A percentile compares a stretch with the other conserved stretches of the same genome.
Evolutionary conservation across 257 asterid genomes (phyloP).

Genomic region (Solanum tarapatanum): DNA sequence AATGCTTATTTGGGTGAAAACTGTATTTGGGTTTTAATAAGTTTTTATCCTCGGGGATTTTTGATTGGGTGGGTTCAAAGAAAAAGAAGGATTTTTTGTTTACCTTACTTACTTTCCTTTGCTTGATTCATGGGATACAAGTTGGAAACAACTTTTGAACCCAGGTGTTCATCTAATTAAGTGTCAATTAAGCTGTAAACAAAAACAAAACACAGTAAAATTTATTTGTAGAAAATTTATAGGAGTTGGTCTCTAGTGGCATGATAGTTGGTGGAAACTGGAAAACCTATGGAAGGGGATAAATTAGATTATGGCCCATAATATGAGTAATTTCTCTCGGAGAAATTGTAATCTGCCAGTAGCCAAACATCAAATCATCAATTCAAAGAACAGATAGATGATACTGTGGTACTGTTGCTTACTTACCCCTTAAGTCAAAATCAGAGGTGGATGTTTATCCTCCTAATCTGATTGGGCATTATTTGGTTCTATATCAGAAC

Average conservation of each 20-base stretch:
- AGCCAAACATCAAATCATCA: background rate
- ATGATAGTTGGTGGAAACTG: background rate
- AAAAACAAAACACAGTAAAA: background rate
- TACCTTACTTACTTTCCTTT: background rate
- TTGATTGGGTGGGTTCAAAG: background rate
- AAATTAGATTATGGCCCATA: background rate
- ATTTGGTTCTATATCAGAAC: background rate
- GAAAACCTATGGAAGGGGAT: background rate
- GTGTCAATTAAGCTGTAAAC: background rate
- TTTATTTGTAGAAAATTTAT: background rate
- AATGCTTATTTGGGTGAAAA: background rate
- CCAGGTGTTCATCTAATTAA: background rate
- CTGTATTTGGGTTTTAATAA: background rate
- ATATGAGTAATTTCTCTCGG: background rate
- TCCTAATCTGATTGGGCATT: background rate
- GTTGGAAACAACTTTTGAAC: background rate
- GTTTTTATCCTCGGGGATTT: background rate
- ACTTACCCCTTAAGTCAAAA: background rate
- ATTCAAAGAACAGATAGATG: background rate
- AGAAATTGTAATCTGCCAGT: background rate
- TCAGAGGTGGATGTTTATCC: background rate
- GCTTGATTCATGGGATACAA: background rate
- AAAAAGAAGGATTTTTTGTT: no score
- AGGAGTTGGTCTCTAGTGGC: background rate
- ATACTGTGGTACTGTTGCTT: background rate